Conservation (phyloP, 257 asterid genomes). For the Solanum chiquidenum region DNA sequence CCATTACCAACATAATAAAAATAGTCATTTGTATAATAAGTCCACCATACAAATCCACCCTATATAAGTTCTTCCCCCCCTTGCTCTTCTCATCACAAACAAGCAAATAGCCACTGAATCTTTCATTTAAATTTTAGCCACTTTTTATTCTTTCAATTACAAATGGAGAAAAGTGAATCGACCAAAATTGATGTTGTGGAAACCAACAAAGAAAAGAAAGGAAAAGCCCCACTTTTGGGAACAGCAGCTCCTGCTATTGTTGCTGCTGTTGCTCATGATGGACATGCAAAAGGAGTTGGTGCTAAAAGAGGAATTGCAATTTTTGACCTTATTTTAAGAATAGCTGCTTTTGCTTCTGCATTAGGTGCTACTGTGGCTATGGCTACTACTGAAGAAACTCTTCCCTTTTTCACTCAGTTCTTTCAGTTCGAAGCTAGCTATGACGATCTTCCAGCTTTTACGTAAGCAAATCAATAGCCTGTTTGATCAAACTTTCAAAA, state of each 20-base stretch:
- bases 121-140: not conserved
- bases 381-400: conserved; percentile 80
- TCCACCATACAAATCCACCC: not conserved
- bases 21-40: not conserved
- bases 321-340: conserved; percentile 65
- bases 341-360: conserved; percentile 50
- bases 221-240: conserved; percentile 72
- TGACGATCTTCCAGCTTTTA: conserved; percentile 69
- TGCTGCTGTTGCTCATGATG: not conserved
- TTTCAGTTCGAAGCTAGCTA: conserved; percentile 85
- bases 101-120: not conserved
- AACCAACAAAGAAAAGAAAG: conserved; percentile 61
- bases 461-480: conserved; percentile 23
- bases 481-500: not conserved
- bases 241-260: conserved; percentile 1
- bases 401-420: conserved; percentile 91
- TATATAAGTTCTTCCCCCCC: conserved; percentile 7
- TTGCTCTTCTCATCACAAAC: conserved; percentile 20
- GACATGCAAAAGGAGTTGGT: conserved; percentile 22
- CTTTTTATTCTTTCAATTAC: not conserved
- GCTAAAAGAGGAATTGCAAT: conserved; percentile 30
- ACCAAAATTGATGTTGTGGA: conserved; percentile 45
- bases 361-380: conserved; percentile 57
- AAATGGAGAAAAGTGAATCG: conserved; percentile 52
- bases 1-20: conserved; percentile 4